Evolutionary conservation across 2,329 filamentous ascomycete species (phyloP).

Genomic region (Colletotrichum tofieldiae): DNA sequence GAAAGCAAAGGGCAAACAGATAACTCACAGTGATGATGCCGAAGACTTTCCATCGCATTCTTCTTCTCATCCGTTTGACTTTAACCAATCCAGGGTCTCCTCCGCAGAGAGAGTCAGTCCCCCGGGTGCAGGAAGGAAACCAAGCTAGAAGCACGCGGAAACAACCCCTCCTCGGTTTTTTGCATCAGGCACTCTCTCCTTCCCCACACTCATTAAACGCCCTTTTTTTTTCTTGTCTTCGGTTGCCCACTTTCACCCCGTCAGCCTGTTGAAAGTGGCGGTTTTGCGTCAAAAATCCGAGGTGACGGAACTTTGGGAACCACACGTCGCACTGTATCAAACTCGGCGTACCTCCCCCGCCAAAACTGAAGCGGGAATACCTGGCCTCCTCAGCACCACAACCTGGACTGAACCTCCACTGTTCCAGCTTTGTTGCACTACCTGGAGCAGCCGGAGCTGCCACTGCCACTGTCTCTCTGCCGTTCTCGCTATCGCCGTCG

Average conservation of each 20-base stretch:
- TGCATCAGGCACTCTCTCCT: conserved; percentile 31
- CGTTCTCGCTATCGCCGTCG: neutral
- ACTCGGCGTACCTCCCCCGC: neutral
- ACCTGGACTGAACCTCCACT: neutral
- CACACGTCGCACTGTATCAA: conserved; percentile 3
- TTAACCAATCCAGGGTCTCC: neutral
- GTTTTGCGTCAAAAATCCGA: conserved; percentile 6
- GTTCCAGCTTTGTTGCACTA: neutral
- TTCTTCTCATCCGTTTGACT: neutral
- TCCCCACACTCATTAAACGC: conserved; percentile 43
- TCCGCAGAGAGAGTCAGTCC: neutral
- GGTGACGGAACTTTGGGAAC: neutral
- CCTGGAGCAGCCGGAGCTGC: neutral
- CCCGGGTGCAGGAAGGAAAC: neutral
- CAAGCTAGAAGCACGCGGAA: conserved; percentile 36
- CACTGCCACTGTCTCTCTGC: neutral
- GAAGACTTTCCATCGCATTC: neutral
- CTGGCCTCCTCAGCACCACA: neutral
- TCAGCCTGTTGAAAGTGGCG: conserved; percentile 11
- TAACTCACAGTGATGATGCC: neutral
- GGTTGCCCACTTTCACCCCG: neutral
- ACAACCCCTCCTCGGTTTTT: conserved; percentile 36
- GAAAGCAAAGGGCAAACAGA: neutral
- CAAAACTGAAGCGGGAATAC: neutral
- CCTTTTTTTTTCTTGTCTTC: neutral